Evolutionary conservation across 2,329 filamentous ascomycete species (phyloP).

Genomic region (Alternaria longipes): DNA sequence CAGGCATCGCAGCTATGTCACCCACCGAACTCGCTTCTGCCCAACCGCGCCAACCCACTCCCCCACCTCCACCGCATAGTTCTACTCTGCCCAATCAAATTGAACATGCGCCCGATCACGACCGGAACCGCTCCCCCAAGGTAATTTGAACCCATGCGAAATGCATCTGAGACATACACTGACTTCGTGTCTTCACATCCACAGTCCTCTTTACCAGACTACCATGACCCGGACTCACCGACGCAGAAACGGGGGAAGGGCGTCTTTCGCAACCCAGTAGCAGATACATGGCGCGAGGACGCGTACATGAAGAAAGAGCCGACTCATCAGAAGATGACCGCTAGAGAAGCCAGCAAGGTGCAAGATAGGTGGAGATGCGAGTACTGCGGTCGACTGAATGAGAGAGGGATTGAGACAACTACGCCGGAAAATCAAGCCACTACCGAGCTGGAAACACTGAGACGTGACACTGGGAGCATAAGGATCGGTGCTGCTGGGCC

Average conservation of each 20-base stretch:
- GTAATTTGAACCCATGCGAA: background rate
- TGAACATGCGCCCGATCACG: slow-evolving; percentile 6
- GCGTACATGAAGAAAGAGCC: slow-evolving; percentile 11
- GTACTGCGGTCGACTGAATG: slow-evolving; percentile 13
- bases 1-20: slow-evolving; percentile 6
- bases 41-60: slow-evolving; percentile 5
- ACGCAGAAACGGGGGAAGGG: slow-evolving; percentile 9
- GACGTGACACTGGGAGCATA: background rate
- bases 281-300: slow-evolving; percentile 17
- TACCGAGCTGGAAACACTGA: background rate
- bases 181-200: background rate
- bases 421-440: background rate
- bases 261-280: slow-evolving; percentile 11
- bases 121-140: slow-evolving; percentile 3
- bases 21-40: background rate
- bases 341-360: background rate
- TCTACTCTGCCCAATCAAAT: slow-evolving; percentile 10
- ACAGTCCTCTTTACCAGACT: slow-evolving; percentile 5
- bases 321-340: background rate
- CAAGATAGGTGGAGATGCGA: slow-evolving; percentile 16
- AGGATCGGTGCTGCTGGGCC: background rate
- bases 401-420: background rate
- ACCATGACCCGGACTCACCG: slow-evolving; percentile 2
- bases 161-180: background rate
- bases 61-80: background rate